Evolutionary conservation across 2,329 filamentous ascomycete species (phyloP).

Genomic region (Fusarium sp.): DNA sequence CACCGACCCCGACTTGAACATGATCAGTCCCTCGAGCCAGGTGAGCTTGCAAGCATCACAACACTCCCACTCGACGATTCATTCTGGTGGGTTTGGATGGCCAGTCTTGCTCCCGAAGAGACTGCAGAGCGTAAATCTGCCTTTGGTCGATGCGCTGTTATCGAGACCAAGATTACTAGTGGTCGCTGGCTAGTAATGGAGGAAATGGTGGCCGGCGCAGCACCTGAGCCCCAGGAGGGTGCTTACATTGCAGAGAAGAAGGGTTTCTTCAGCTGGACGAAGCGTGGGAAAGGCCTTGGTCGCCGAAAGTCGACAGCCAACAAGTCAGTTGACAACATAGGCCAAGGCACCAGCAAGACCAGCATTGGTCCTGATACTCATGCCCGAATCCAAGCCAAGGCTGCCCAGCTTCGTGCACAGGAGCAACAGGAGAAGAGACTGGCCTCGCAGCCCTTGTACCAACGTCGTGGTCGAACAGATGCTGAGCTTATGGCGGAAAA

Average conservation of each 20-base stretch:
- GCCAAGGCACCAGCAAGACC: constrained; percentile 73
- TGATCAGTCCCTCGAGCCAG: constrained; percentile 79
- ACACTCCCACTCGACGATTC: constrained; percentile 89
- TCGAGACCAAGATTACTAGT: constrained; percentile 85
- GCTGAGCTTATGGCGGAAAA: constrained; percentile 71
- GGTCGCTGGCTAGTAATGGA: constrained; percentile 95
- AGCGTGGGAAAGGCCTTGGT: constrained; percentile 69
- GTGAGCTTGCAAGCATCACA: constrained; percentile 92
- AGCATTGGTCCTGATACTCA: constrained; percentile 93
- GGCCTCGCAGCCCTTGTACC: constrained; percentile 53
- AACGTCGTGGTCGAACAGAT: constrained; percentile 66
- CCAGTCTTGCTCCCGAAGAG: constrained; percentile 91
- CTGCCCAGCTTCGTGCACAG: constrained; percentile 80
- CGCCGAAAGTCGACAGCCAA: constrained; percentile 79
- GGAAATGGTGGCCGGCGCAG: constrained; percentile 94
- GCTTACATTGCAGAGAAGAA: constrained; percentile 97
- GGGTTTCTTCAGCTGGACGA: constrained; percentile 88
- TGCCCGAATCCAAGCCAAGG: constrained; percentile 90
- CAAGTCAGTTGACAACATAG: constrained; percentile 61
- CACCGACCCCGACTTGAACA: constrained; percentile 78
- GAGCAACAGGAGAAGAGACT: constrained; percentile 68
- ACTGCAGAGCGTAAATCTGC: constrained; percentile 86
- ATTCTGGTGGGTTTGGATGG: constrained; percentile 99
- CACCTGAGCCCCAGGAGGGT: constrained; percentile 82
- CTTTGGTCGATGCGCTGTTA: constrained; percentile 91